Base-by-base conservation (phyloP, 805 yeast genomes). In the Kodamaea lidongshanica region DNA sequence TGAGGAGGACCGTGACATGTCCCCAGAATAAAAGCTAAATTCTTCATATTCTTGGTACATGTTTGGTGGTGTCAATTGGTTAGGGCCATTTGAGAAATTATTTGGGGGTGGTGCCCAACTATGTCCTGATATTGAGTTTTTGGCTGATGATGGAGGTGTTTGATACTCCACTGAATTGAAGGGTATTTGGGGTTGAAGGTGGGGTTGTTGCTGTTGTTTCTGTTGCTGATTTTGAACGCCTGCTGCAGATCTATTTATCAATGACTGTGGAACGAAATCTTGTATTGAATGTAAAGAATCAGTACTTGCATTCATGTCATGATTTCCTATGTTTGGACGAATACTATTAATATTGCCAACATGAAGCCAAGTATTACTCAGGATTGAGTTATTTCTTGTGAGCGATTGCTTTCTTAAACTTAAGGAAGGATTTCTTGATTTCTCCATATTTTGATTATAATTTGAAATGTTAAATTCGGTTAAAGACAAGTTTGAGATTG, bases 241-340 rank as follows among this genome's bases (percentile, higher is more conserved):
- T 28, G 37, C 45, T 12, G 60, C 52, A 28, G 56, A 48, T 38
- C 60, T 45, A 33, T 53, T 50, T 16, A 63, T 56, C 21, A 58
- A 51, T 6, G 58, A 47, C 34, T 61, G 68, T 2, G 70, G 67
- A 4, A 64, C 69, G 34, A 43, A 64, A 44, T 64, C 69, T 35
- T 58, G 67, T 50, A 61, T 56, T 34, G 65, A 62, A 41, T 60
- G 68, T 39, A 64, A 54, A 7, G 66, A 60, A 38, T 64, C 69
- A 1, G 67, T 50, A 30, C 64, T 57, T 13, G 37, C 45, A 26
- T 47, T 51, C 13, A 42, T 32, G 18, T 48, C 48, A 7, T 49
- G 53, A 25, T 47, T 38, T 22, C 32, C 32, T 24, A 38, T 37
- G 12, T 39, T 34, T n/a, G 54, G 46, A 33, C 61, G 53, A 9